These are phyloP conservation scores for Macrolepiota dolichaula DNA, from an alignment of 768 basidiomycete species.

Conservation along the genomic window DNA sequence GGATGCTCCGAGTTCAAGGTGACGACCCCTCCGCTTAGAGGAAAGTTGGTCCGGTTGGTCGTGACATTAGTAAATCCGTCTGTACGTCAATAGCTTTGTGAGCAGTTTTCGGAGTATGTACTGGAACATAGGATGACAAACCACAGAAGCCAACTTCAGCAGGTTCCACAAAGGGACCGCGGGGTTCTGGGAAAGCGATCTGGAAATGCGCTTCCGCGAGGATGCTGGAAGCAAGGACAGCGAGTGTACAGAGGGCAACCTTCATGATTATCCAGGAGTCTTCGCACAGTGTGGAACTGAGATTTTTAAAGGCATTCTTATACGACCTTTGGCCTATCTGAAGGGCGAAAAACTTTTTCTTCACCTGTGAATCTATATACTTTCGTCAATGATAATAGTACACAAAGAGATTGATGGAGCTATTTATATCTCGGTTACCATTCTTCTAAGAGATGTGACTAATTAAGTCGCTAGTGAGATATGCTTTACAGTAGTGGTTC, in stretches of 20 bases:
- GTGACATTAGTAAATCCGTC: slow-evolving; percentile 58
- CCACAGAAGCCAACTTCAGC: slow-evolving; percentile 64
- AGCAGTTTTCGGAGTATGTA: background rate
- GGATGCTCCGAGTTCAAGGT: slow-evolving; percentile 58
- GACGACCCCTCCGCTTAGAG: slow-evolving; percentile 59
- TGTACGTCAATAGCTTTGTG: slow-evolving; percentile 20
- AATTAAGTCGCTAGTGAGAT: no score
- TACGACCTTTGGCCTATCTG: background rate
- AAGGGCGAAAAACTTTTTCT: slow-evolving; percentile 10
- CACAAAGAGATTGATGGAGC: background rate
- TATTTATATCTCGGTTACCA: background rate
- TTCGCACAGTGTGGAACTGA: background rate
- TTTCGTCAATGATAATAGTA: background rate
- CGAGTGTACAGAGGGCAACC: slow-evolving; percentile 31
- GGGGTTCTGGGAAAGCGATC: slow-evolving; percentile 64
- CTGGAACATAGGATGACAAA: slow-evolving; percentile 25
- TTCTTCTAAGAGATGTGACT: background rate
- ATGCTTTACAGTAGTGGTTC: no score
- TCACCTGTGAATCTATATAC: background rate
- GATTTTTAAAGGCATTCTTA: background rate
- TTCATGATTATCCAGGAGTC: slow-evolving; percentile 1
- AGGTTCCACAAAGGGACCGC: slow-evolving; percentile 63
- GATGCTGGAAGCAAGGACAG: slow-evolving; percentile 23
- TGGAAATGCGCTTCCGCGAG: slow-evolving; percentile 71
- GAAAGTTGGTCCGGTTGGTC: slow-evolving; percentile 62